Conservation (phyloP, 495 filamentous ascomycete genomes). For the Podospora pseudopauciseta region DNA sequence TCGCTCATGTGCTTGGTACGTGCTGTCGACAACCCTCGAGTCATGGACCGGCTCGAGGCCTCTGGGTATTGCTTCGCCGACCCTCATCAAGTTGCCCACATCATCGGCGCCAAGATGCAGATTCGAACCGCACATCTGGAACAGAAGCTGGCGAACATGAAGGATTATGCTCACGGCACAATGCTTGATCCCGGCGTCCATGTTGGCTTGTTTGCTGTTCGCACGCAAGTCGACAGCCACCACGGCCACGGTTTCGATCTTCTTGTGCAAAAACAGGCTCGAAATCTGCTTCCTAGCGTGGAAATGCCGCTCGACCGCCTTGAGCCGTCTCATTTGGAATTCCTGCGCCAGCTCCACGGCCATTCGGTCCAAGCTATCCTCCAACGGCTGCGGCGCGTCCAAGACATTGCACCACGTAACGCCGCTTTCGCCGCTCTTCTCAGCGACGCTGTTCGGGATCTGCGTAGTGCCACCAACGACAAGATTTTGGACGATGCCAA, state of each 20-base stretch:
- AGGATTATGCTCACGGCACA: slow-evolving; percentile 50
- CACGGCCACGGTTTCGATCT: slow-evolving; percentile 64
- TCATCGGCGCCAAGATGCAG: slow-evolving; percentile 68
- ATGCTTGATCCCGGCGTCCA: slow-evolving; percentile 66
- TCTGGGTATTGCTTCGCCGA: slow-evolving; percentile 74
- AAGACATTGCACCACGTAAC: slow-evolving; percentile 24
- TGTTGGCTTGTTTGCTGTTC: slow-evolving; percentile 69
- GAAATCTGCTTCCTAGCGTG: slow-evolving; percentile 65
- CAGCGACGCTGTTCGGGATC: slow-evolving; percentile 33
- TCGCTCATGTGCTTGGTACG: slow-evolving; percentile 81
- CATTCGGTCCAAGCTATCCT: slow-evolving; percentile 51
- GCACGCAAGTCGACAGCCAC: slow-evolving; percentile 57
- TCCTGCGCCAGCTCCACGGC: slow-evolving; percentile 57
- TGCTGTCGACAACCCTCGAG: slow-evolving; percentile 49
- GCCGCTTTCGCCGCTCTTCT: slow-evolving; percentile 36
- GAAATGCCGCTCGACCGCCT: slow-evolving; percentile 56
- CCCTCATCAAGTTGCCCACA: slow-evolving; percentile 61
- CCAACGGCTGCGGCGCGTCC: slow-evolving; percentile 43
- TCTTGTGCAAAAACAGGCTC: slow-evolving; percentile 60
- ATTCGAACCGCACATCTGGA: slow-evolving; percentile 55
- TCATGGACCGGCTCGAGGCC: slow-evolving; percentile 55
- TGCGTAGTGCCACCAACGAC: slow-evolving; percentile 40
- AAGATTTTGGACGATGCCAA: slow-evolving; percentile 43
- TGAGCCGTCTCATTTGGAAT: slow-evolving; percentile 53
- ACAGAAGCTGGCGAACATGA: slow-evolving; percentile 58